Base-by-base conservation (phyloP, 768 basidiomycete species). In the Calocybe gangraenosa region DNA sequence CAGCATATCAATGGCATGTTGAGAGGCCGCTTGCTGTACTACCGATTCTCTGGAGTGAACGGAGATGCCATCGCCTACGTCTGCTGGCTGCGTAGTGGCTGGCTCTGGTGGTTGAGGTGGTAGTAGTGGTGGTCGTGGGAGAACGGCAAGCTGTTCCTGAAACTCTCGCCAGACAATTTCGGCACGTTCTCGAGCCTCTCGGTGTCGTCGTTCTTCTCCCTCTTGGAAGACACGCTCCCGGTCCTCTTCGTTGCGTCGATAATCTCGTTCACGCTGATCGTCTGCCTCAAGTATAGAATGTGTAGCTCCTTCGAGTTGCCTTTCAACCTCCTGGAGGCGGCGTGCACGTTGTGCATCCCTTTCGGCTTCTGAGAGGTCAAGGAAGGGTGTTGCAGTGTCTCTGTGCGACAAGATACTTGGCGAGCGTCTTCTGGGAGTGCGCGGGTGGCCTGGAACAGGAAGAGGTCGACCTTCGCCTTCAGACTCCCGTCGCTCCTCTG, bases 171-270 rank as follows among this genome's bases (percentile, higher is more conserved):
- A 68, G 22, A 80, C 67, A n/a, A 58, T 67, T 2, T 81, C 76
- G 15, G 70, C 65, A 3, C 73, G 71, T 37, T 77, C 70, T 43
- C 66, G 63, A 9, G 79, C 66, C 56, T 87, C 84, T 18, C 69
- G 61, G 17, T 78, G 77, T 31, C 87, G 70, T 35, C 77, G 70
- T 2, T 65, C 71, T 55, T 90, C 82, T 32, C 67, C 68, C 1
- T 82, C 79, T 22, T 71, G 55, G 59, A 87, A 88, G 1, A 81
- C 59, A 7, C 66, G 74, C 15, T 85, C 71, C 6, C 87, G 69
- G 40, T 78, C 79, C 9, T 82, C 79, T 60, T 91, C 88, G 47
- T 77, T 75, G 1, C 65, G 65, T 14, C 76, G 73, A 64, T 87
- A 89, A 22, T 81, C 78, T 7, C 59, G 61, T 46, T 90, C 87